Evolutionary conservation across 192 early-diverging fungal species (phyloP).

Genomic region (Phycomyces blakesleeanus): DNA sequence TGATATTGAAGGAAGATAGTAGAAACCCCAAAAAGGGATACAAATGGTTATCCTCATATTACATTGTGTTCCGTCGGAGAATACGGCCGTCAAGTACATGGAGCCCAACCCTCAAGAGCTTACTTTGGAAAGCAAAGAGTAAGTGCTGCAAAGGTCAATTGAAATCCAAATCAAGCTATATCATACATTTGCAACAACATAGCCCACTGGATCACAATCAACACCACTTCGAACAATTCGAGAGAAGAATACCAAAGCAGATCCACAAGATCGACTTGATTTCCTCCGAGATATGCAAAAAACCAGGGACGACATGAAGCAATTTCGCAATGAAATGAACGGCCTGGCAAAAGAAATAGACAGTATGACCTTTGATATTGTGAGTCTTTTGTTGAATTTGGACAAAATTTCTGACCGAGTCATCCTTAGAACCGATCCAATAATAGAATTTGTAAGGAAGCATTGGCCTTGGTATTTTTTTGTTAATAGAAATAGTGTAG

Average conservation of each 20-base stretch:
- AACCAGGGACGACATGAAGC: slow-evolving; percentile 14
- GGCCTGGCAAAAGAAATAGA: slow-evolving; percentile 27
- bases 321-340: slow-evolving; percentile 25
- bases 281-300: slow-evolving; percentile 29
- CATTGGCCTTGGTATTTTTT: neutral
- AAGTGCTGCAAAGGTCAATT: neutral
- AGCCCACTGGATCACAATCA: slow-evolving; percentile 13
- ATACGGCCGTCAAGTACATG: too few relatives aligned
- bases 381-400: neutral
- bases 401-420: neutral
- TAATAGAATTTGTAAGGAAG: slow-evolving; percentile 15
- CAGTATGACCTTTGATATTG: slow-evolving; percentile 21
- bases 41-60: neutral
- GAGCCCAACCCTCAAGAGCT: neutral
- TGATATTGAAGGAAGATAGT: neutral
- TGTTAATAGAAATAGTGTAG: neutral
- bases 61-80: neutral
- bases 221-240: neutral
- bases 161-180: neutral
- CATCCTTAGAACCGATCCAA: slow-evolving; percentile 12
- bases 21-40: neutral
- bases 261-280: slow-evolving; percentile 14
- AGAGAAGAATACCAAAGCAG: neutral
- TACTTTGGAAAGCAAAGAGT: slow-evolving; percentile 3
- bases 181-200: neutral